Base-by-base conservation (phyloP, 1,284 basidiomycete species). In the Paramarasmius palmivorus region DNA sequence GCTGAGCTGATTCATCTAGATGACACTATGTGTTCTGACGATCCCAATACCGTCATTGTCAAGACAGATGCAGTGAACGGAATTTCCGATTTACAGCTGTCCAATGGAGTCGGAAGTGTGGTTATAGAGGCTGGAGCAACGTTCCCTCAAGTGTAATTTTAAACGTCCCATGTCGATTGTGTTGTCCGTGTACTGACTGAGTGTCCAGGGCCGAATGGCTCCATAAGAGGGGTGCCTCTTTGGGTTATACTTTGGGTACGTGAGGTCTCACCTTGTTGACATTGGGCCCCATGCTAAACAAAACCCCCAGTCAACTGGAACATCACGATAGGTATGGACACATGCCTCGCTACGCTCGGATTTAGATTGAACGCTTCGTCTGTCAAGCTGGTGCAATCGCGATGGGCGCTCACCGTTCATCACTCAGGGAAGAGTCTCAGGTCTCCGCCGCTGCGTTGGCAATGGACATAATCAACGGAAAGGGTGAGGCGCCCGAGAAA, bases 1-100 rank as follows among this genome's bases (percentile, higher is more conserved):
- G 6, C 38, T 23, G 6, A 22, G 19, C 17, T 25, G 22, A 41
- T n/a, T n/a, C 26, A 12, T 17, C 12, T 57, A 70, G 68, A 68
- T 48, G 67, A 71, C 50, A 71, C 69, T 25, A 70, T 71, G 69
- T 71, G 68, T 53, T 67, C 68, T 23, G 69, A 71, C 51, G 68
- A 70, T 50, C 63, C 68, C 0, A 60, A 61, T 29, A 70, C 70
- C 20, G 54, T 69, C 22, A 70, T 72, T 40, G 59, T 72, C 60
- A 67, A 66, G 52, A 72, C 70, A 3, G 67, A 70, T 42, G 63
- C 61, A 6, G 61, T 72, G n/a, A 69, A 69, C 46, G 51, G 57
- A 2, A 70, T 70, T 32, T 68, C 64, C 6, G 65, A 70, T 49
- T 57, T 69, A 10, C 53, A 61, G 29, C 54, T 71, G 26, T 22